A percentile compares a stretch with the other conserved stretches of the same genome.
These are phyloP conservation scores for Pisolithus marmoratus DNA, from an alignment of 768 basidiomycete genomes.

Conservation along the genomic window DNA sequence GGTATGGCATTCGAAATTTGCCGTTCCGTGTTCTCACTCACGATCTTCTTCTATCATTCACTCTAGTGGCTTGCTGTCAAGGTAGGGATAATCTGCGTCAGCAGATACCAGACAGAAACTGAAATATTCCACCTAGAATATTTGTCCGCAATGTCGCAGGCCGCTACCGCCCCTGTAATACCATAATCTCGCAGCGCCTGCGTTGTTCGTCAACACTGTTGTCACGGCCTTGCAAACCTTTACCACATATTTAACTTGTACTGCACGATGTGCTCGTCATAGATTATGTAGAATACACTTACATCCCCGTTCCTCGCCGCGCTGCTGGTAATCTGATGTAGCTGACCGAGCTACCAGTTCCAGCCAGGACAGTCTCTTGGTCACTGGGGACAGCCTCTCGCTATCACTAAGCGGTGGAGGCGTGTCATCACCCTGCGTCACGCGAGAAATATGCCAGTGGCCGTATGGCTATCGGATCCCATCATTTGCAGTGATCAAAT, in stretches of 20 bases:
- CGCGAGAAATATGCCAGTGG: no score
- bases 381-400: no score
- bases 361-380: no score
- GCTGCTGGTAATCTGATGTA: no score
- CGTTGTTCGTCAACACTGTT: not conserved
- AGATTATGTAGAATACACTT: no score
- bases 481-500: no score
- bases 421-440: no score
- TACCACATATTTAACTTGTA: not conserved
- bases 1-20: slow-evolving; percentile 31
- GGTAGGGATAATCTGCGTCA: slow-evolving; percentile 29
- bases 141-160: slow-evolving; percentile 87
- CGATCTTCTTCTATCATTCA: not conserved
- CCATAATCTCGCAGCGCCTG: not conserved
- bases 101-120: not conserved
- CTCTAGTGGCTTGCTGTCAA: slow-evolving; percentile 71
- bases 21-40: slow-evolving; percentile 8
- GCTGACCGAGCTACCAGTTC: no score
- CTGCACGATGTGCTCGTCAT: not conserved
- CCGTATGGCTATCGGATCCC: no score
- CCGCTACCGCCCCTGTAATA: slow-evolving; percentile 71
- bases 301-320: no score
- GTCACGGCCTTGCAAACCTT: no score
- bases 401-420: no score
- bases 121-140: slow-evolving; percentile 47